Evolutionary conservation across 768 basidiomycete genomes (phyloP).

Genomic region (Suillus placidus): DNA sequence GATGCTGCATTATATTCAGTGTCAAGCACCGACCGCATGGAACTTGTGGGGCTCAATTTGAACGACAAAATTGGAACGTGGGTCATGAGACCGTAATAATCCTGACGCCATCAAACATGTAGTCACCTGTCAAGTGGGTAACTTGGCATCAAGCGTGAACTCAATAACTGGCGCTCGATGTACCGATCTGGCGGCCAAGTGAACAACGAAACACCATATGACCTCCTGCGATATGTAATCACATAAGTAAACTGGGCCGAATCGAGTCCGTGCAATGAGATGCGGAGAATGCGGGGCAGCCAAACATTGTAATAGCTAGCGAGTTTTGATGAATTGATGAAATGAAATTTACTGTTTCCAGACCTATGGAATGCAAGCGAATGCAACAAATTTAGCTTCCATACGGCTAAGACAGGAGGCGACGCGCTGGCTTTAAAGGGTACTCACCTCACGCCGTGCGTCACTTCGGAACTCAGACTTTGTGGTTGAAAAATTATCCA

Average conservation of each 20-base stretch:
- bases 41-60: constrained; percentile 6
- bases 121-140: background rate
- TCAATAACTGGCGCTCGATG: background rate
- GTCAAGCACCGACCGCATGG: constrained; percentile 15
- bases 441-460: background rate
- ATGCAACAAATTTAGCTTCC: background rate
- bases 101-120: background rate
- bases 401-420: background rate
- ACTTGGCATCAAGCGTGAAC: constrained; percentile 1
- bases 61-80: constrained; percentile 10
- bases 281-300: constrained; percentile 3
- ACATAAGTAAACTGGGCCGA: background rate
- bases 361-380: background rate
- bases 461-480: background rate
- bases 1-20: background rate
- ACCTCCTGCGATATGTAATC: background rate
- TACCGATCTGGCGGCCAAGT: background rate
- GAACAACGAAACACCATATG: background rate
- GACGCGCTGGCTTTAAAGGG: background rate
- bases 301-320: background rate
- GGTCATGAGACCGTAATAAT: constrained; percentile 9
- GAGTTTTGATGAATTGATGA: background rate
- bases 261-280: background rate
- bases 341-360: background rate
- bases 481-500: background rate